phyloP scores from a whole-genome alignment of 2,329 filamentous ascomycete genomes.

The Fusarium sp. region DNA sequence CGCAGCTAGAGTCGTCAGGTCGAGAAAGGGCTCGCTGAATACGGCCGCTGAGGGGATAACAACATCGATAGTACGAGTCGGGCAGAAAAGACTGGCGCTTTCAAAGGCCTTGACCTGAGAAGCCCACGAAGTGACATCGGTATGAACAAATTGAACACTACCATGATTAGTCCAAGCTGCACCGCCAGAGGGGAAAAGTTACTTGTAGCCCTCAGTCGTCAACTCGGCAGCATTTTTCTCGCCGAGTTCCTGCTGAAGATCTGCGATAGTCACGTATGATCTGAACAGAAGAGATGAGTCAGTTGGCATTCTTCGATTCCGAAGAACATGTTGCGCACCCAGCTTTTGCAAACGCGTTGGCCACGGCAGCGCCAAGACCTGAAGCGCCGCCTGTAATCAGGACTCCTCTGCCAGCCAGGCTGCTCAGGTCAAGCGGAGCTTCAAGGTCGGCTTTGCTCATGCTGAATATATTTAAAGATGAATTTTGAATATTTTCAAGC shows the following conservation, averaged over 20 bases:
- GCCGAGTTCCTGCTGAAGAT: not conserved
- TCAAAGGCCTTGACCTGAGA: not conserved
- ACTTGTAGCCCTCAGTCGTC: not conserved
- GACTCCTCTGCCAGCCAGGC: not conserved
- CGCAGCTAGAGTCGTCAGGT: not conserved
- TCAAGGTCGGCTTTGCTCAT: not conserved
- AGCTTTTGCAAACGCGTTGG: not conserved
- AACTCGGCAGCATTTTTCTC: not conserved
- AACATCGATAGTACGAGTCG: not conserved
- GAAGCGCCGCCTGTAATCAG: not conserved
- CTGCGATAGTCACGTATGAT: not conserved
- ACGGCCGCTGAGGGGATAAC: not conserved
- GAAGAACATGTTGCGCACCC: not conserved
- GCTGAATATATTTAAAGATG: not conserved
- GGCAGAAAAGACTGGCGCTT: not conserved
- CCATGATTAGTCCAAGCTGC: not conserved
- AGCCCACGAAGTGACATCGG: not conserved
- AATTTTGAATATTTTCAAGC: not conserved
- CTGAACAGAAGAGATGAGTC: not conserved
- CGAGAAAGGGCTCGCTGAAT: not conserved
- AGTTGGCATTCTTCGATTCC: fast-evolving
- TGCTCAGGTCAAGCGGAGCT: not conserved
- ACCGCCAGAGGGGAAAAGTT: not conserved
- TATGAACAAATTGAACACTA: not conserved
- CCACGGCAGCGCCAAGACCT: not conserved